These are phyloP conservation scores for Didymella lethalis DNA, from an alignment of 2,329 filamentous ascomycete genomes.

Conservation along the genomic window DNA sequence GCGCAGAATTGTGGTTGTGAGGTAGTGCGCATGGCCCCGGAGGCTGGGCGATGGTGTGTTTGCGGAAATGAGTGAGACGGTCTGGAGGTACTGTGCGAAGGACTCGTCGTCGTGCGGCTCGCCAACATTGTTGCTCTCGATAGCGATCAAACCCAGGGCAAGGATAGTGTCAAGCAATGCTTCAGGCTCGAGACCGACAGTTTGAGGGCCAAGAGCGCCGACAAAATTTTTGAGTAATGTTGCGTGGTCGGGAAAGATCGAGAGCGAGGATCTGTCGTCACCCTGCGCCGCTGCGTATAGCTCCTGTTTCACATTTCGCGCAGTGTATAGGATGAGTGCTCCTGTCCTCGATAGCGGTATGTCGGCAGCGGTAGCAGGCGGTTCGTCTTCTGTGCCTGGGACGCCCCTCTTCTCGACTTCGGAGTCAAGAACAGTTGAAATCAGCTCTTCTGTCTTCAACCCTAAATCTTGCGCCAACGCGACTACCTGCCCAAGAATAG, in stretches of 20 bases:
- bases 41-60: slow-evolving; percentile 58
- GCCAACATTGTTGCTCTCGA: slow-evolving; percentile 56
- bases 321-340: slow-evolving; percentile 62
- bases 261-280: slow-evolving; percentile 48
- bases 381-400: slow-evolving; percentile 62
- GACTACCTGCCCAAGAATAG: slow-evolving; percentile 75
- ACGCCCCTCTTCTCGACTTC: slow-evolving; percentile 52
- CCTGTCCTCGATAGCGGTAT: slow-evolving; percentile 66
- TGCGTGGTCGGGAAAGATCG: slow-evolving; percentile 63
- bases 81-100: slow-evolving; percentile 62
- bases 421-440: slow-evolving; percentile 54
- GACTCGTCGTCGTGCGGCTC: slow-evolving; percentile 59
- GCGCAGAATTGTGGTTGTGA: slow-evolving; percentile 59
- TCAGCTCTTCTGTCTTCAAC: slow-evolving; percentile 58
- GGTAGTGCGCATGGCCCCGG: slow-evolving; percentile 58
- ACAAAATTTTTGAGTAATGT: slow-evolving; percentile 62
- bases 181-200: slow-evolving; percentile 54
- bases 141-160: slow-evolving; percentile 60
- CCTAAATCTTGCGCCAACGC: slow-evolving; percentile 68
- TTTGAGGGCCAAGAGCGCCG: slow-evolving; percentile 49
- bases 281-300: slow-evolving; percentile 56
- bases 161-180: slow-evolving; percentile 63
- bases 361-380: slow-evolving; percentile 60
- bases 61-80: slow-evolving; percentile 57
- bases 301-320: slow-evolving; percentile 59